These are phyloP conservation scores for Ustilago shanxiensis DNA, from an alignment of 1,284 basidiomycete species.

Conservation along the genomic window DNA sequence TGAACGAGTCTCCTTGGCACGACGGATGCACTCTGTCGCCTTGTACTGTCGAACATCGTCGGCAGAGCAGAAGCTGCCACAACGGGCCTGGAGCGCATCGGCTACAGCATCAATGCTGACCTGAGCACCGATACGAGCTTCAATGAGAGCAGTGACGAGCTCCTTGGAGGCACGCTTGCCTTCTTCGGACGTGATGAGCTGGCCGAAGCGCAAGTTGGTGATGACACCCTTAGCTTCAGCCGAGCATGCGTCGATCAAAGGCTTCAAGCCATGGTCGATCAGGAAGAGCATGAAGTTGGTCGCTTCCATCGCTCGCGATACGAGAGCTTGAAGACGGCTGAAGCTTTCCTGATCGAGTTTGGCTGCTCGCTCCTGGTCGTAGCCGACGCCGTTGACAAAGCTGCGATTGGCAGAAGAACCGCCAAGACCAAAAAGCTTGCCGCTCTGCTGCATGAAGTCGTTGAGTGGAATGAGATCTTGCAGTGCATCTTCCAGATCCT, in stretches of 20 bases:
- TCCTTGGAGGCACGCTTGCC: constrained; percentile 86
- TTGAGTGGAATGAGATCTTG: constrained; percentile 56
- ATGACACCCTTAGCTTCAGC: constrained; percentile 52
- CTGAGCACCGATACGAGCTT: constrained; percentile 96
- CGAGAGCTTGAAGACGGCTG: constrained; percentile 78
- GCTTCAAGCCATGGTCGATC: constrained; percentile 89
- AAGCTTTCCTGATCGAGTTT: constrained; percentile 83
- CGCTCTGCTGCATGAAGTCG: constrained; percentile 63
- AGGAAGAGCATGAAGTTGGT: constrained; percentile 92
- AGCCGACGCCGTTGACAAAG: constrained; percentile 39
- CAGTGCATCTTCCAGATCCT: constrained; percentile 56
- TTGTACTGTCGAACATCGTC: constrained; percentile 99
- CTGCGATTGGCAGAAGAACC: constrained; percentile 45
- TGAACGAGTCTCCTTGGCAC: constrained; percentile 85
- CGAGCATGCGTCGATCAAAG: constrained; percentile 76
- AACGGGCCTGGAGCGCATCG: constrained; percentile 91
- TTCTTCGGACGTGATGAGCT: constrained; percentile 79
- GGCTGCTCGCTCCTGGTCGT: constrained; percentile 49
- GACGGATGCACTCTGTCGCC: constrained; percentile 93
- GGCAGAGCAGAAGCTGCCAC: constrained; percentile 96
- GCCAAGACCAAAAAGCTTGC: constrained; percentile 63
- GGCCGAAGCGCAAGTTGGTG: constrained; percentile 53
- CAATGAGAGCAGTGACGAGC: constrained; percentile 80
- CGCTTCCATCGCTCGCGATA: constrained; percentile 75
- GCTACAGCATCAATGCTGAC: constrained; percentile 96